Conservation (phyloP, 306 rosid genomes). For the Dryas octopetala region DNA sequence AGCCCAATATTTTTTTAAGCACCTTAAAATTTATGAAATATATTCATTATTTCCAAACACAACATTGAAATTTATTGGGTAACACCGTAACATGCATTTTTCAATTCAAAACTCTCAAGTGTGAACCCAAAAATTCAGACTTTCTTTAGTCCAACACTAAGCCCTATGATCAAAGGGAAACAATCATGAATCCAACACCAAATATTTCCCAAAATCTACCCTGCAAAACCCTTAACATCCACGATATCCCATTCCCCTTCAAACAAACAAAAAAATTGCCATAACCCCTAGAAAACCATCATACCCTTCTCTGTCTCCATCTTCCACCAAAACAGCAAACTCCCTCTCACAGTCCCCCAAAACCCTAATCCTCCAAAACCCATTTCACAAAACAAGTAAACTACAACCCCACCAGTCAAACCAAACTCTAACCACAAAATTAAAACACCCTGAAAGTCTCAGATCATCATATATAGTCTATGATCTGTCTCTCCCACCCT, state of each 20-base stretch:
- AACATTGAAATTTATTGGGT: no score
- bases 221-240: not conserved
- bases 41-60: no score
- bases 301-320: not conserved
- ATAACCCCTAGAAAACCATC: not conserved
- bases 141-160: not conserved
- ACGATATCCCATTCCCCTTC: not conserved
- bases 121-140: no score
- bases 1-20: no score
- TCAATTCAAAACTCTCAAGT: no score
- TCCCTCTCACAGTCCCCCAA: not conserved
- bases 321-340: slow-evolving; percentile 6
- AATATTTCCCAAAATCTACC: slow-evolving; percentile 8
- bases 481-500: not conserved
- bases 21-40: no score
- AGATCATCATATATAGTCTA: not conserved
- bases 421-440: not conserved
- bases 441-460: not conserved
- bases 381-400: not conserved
- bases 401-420: not conserved
- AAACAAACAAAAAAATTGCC: not conserved
- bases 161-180: not conserved
- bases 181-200: not conserved
- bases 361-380: not conserved
- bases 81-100: no score